Base-by-base conservation (phyloP, 2,329 filamentous ascomycete species). In the Byssoonygena ceratinophila region DNA sequence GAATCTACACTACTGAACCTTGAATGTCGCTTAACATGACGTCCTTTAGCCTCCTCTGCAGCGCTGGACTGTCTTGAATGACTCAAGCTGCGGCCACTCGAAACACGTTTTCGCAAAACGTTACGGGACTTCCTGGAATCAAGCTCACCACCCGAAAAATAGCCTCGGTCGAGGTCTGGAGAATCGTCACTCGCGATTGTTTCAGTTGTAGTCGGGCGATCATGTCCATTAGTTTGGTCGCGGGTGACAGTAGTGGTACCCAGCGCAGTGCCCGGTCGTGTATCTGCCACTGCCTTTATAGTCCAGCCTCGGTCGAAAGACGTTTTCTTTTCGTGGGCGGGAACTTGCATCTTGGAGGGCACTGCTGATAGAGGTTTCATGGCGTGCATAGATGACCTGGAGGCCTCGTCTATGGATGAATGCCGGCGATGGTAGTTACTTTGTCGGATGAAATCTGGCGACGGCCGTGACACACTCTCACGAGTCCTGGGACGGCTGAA, bases 131-230 rank as follows among this genome's bases (percentile, higher is more conserved):
- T 82, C 54, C 84, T 81, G 40, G 79, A 79, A 57, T 96, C 89
- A 9, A 82, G 75, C 62, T 97, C 91, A 14, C 85, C 85, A 2
- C 90, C 88, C 6, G 91, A 96, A 64, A 96, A 95, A 67, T 97
- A 97, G 22, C 90, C 91, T 32, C 88, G 80, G 62, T 97, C 92
- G 14, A 87, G 68, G 55, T 94, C 86, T 52, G 70, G 68, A 18
- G 63, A 61, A 46, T 63, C 64, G 57, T 66, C 61, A 8, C 60
- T 52, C 3, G 27, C 12, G 3, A 23, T 58, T 1, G 63, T 64
- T 1, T 62, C 39, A 4, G 66, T 61, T 7, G 63, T 68, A 31
- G 64, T 64, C 4, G 66, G 60, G 31, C 65, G 63, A 55, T 58
- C 53, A 8, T 65, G 64, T 20, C 60, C 11, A 52, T 61, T 58